These are phyloP conservation scores for Cyberlindnera mrakii DNA, from an alignment of 805 yeast genomes.

Conservation along the genomic window DNA sequence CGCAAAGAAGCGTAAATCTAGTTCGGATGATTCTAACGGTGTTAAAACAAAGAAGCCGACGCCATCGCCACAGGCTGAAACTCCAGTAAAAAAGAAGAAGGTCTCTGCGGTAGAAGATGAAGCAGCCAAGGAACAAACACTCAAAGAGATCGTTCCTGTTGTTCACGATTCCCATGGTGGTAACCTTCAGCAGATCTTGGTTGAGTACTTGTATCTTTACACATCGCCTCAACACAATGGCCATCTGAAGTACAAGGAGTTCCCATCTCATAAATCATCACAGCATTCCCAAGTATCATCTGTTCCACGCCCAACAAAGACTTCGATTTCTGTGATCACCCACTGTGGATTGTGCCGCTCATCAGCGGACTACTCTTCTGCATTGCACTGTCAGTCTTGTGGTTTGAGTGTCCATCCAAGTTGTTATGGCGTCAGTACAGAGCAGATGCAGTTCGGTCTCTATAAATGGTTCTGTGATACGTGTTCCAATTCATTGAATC, in stretches of 20 bases:
- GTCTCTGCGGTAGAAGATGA: not conserved
- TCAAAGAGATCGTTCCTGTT: not conserved
- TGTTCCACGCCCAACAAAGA: not conserved
- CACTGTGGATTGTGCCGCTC: conserved; percentile 57
- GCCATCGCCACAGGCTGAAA: not conserved
- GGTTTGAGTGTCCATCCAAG: conserved; percentile 62
- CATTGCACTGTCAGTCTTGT: conserved; percentile 57
- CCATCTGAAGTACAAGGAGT: not conserved
- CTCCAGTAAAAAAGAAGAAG: conserved; percentile 1
- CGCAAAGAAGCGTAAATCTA: conserved; percentile 1
- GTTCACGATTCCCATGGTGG: not conserved
- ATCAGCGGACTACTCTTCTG: conserved; percentile 29
- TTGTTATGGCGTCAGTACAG: conserved; percentile 53
- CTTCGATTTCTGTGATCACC: not conserved
- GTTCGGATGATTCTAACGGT: not conserved
- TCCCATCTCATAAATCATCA: too few relatives aligned
- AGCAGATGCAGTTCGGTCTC: conserved; percentile 11
- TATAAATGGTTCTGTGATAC: conserved; percentile 74
- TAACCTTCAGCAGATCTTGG: not conserved
- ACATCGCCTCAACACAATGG: conserved; percentile 1
- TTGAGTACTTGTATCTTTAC: not conserved
- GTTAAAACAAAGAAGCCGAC: conserved; percentile 15
- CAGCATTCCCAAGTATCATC: not conserved
- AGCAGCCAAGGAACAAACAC: not conserved
- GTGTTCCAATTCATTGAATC: conserved; percentile 66